phyloP scores from a whole-genome alignment of 2,329 filamentous ascomycete genomes.

The Dryadomyces quercus-mongolicae region DNA sequence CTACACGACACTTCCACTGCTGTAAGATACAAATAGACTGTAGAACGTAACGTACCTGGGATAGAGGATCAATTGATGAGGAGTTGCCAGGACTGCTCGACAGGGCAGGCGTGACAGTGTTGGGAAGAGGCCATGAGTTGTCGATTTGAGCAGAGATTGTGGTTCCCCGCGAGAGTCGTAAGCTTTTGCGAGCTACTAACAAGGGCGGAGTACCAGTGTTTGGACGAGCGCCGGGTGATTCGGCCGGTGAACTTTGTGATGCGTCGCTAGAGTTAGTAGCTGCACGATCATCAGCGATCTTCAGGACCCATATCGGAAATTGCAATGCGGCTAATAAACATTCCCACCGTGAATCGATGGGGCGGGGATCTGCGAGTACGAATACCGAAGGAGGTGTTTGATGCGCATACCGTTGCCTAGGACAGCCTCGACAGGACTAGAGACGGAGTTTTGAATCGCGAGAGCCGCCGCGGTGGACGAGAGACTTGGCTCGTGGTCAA shows the following conservation, averaged over 20 bases:
- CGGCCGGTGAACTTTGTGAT: background rate
- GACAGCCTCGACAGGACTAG: background rate
- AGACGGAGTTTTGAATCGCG: background rate
- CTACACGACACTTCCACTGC: no score
- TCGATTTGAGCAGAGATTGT: background rate
- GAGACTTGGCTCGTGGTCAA: background rate
- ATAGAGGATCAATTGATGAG: conserved; percentile 17
- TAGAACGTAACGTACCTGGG: conserved; percentile 13
- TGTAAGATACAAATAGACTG: no score
- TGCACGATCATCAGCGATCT: background rate
- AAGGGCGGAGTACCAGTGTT: background rate
- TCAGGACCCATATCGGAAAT: background rate
- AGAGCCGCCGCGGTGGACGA: background rate
- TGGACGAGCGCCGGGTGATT: background rate
- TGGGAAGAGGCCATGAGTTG: background rate
- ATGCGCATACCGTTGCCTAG: background rate
- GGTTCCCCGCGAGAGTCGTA: background rate
- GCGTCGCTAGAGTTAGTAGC: background rate
- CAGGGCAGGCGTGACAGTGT: background rate
- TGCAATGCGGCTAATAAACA: background rate
- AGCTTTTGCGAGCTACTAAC: background rate
- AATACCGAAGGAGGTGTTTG: no score
- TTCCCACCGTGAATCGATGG: background rate
- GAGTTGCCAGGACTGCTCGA: conserved; percentile 8
- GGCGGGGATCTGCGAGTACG: no score